A percentile compares a stretch with the other conserved stretches of the same genome.
phyloP scores from a whole-genome alignment of 768 basidiomycete genomes.

The Termitomyces sp. region DNA sequence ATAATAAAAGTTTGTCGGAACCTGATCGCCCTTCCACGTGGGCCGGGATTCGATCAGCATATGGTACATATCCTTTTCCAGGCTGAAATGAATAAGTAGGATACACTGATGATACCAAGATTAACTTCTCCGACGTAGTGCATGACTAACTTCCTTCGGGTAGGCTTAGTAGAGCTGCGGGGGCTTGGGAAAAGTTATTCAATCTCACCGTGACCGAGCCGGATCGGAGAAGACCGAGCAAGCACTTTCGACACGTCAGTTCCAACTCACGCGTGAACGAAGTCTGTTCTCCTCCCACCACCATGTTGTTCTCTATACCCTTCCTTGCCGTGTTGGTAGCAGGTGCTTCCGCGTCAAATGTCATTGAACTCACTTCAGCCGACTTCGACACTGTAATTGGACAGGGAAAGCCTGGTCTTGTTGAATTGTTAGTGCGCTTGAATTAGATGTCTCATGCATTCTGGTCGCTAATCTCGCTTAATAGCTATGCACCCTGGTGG shows the following conservation, averaged over 20 bases:
- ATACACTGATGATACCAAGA: not conserved
- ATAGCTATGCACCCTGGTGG: constrained; percentile 88
- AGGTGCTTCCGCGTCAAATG: constrained; percentile 68
- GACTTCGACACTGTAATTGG: constrained; percentile 79
- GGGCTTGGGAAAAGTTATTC: not conserved
- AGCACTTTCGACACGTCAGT: constrained; percentile 14
- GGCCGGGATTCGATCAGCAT: not conserved
- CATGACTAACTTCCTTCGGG: not conserved
- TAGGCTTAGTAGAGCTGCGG: not conserved
- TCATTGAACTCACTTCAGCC: constrained; percentile 67
- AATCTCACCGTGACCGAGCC: not conserved
- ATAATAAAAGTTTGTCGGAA: constrained; percentile 12
- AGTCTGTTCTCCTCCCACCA: constrained; percentile 17
- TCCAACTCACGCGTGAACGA: constrained; percentile 5
- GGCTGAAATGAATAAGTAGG: not conserved
- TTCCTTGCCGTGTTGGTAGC: constrained; percentile 52
- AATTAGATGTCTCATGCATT: not conserved
- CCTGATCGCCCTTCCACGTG: constrained; percentile 7
- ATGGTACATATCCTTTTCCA: not conserved
- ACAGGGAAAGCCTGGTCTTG: constrained; percentile 75
- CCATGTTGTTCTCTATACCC: constrained; percentile 56
- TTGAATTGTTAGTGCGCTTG: constrained; percentile 73
- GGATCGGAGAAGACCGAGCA: constrained; percentile 16
- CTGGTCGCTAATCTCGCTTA: constrained; percentile 1
- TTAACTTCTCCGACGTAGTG: not conserved